Base-by-base conservation (phyloP, 352 stramenopile genomes). In the Phytophthora pistaciae region DNA sequence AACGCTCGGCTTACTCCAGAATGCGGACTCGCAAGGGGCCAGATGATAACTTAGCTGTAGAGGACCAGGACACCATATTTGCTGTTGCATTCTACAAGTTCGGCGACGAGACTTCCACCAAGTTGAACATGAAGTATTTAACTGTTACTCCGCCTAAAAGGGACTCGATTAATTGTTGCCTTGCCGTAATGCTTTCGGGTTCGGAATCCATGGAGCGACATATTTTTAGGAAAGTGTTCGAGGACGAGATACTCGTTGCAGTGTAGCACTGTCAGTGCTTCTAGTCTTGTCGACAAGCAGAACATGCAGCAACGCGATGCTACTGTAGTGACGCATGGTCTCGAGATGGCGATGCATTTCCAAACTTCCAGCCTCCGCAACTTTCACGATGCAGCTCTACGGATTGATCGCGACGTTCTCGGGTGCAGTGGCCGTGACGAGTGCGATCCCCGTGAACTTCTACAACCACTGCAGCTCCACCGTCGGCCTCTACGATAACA, bases 401-500 rank as follows among this genome's bases (percentile, higher is more conserved):
- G 11, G 49, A 20, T 20, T 70, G 13, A 29, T 55, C 10, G 27
- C 59, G 25, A 57, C 46, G 25, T 11, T 69, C 44, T 56, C 72
- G 57, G 46, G 16, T 29, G 29, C 25, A 8, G 25, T 33, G 53
- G n/a, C 54, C n/a, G 52, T 56, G 40, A 33, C 53, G 13, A 42
- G 40, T 18, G 83, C 72, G 14, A 84, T 91, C 42, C 78, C 68
- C 27, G 66, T 91, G 54, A 82, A 73, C 48, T 84, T 92, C 66
- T 76, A 87, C 78, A 92, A 92, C 68, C 64, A 66, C 23, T 92
- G 83, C 60, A 57, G 49, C 9, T 58, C 72, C 33, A 57, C 38
- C 18, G 77, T 92, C 50, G 74, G 87, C 16, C 57, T 92, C 46
- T 85, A 84, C 66, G 74, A 82, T 55, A 86, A 82, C 70, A 83